These are phyloP conservation scores for Akanthomyces uredinophilus DNA, from an alignment of 2,329 filamentous ascomycete genomes.

Conservation along the genomic window DNA sequence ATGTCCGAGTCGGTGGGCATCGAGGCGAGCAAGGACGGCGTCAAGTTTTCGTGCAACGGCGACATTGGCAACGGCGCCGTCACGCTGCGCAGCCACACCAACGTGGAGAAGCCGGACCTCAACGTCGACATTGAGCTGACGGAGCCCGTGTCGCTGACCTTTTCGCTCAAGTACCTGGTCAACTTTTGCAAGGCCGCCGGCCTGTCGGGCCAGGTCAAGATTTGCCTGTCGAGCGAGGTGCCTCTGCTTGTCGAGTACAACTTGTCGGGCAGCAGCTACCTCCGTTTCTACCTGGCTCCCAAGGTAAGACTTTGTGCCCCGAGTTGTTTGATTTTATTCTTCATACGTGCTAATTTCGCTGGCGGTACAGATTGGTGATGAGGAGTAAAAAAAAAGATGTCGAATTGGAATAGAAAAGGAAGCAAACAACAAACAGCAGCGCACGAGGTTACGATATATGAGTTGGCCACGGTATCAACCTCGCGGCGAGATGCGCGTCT, in stretches of 20 bases:
- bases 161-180: constrained; percentile 98
- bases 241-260: constrained; percentile 92
- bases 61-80: constrained; percentile 96
- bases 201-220: constrained; percentile 75
- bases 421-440: background rate
- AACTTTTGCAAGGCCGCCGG: constrained; percentile 99
- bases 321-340: too few relatives aligned
- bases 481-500: background rate
- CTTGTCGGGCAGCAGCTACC: constrained; percentile 74
- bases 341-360: constrained; percentile 3
- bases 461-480: constrained; percentile 1
- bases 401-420: background rate
- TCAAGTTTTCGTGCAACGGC: constrained; percentile 89
- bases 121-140: constrained; percentile 86
- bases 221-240: constrained; percentile 93
- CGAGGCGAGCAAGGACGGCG: constrained; percentile 92
- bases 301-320: constrained; percentile 81
- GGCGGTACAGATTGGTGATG: constrained; percentile 24
- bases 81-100: constrained; percentile 81
- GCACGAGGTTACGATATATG: constrained; percentile 8
- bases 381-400: constrained; percentile 20
- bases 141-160: constrained; percentile 90
- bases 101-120: constrained; percentile 81
- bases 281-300: constrained; percentile 96
- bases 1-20: constrained; percentile 96